Conservation (phyloP, 2,329 filamentous ascomycete species). For the Decorospora gaudefroyi region DNA sequence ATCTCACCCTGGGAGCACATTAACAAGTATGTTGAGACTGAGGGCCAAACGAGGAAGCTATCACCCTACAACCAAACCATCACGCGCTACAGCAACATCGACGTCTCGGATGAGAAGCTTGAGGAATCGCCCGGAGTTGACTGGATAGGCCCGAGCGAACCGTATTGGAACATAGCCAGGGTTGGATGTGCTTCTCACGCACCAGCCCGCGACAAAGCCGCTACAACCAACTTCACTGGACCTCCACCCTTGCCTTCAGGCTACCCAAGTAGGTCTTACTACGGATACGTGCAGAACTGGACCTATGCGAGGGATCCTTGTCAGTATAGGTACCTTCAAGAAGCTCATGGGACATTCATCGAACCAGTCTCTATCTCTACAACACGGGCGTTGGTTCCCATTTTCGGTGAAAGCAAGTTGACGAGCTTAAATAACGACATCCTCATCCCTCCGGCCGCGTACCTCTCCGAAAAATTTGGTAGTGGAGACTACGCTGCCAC, state of each 20-base stretch:
- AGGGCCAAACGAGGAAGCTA: conserved; percentile 34
- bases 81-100: conserved; percentile 15
- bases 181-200: conserved; percentile 50
- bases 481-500: conserved; percentile 49
- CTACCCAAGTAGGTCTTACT: conserved; percentile 40
- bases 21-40: conserved; percentile 45
- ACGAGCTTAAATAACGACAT: conserved; percentile 57
- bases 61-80: conserved; percentile 34
- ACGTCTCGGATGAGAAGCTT: conserved; percentile 31
- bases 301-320: conserved; percentile 54
- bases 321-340: conserved; percentile 52
- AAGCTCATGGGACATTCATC: conserved; percentile 55
- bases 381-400: conserved; percentile 53
- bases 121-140: conserved; percentile 35
- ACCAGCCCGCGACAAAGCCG: conserved; percentile 41
- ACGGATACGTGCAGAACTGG: conserved; percentile 56
- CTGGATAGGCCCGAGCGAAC: conserved; percentile 34
- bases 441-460: conserved; percentile 56
- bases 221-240: conserved; percentile 45
- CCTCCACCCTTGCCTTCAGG: conserved; percentile 38
- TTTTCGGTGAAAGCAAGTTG: conserved; percentile 58
- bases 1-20: conserved; percentile 56
- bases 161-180: conserved; percentile 52
- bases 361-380: conserved; percentile 54
- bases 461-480: conserved; percentile 51